phyloP scores from a whole-genome alignment of 768 basidiomycete genomes.

The Amanita fuliginea region DNA sequence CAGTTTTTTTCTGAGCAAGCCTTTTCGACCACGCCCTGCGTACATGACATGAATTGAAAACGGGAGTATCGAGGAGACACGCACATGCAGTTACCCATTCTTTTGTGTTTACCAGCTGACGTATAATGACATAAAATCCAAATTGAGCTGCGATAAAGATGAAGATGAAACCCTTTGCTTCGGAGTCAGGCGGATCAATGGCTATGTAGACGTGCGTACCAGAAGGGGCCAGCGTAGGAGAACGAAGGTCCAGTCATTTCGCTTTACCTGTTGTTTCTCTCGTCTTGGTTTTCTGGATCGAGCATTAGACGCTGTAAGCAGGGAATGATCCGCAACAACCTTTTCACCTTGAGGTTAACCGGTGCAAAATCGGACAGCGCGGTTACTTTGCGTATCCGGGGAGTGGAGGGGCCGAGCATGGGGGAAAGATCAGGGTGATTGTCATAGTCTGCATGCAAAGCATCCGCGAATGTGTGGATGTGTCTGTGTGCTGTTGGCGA shows the following conservation, averaged over 20 bases:
- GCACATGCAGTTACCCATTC: constrained; percentile 88
- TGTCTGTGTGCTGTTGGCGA: constrained; percentile 18
- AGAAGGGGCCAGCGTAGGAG: constrained; percentile 82
- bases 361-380: constrained; percentile 87
- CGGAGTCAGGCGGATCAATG: not conserved
- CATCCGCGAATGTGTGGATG: constrained; percentile 70
- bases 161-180: constrained; percentile 64
- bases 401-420: constrained; percentile 18
- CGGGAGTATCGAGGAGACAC: constrained; percentile 14
- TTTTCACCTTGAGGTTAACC: constrained; percentile 73
- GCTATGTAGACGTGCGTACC: constrained; percentile 27
- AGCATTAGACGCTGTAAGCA: constrained; percentile 3
- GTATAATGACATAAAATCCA: constrained; percentile 72
- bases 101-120: constrained; percentile 90
- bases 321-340: constrained; percentile 24
- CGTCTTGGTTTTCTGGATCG: constrained; percentile 21
- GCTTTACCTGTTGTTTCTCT: constrained; percentile 42
- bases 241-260: constrained; percentile 66
- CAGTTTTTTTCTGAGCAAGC: constrained; percentile 61
- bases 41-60: not conserved
- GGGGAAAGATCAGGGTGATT: constrained; percentile 23
- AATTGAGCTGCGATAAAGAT: constrained; percentile 79
- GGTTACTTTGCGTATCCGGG: constrained; percentile 67
- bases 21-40: constrained; percentile 80
- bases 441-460: constrained; percentile 45